Evolutionary conservation across 352 stramenopile species (phyloP).

Genomic region (Chrysophaeum taylorii): DNA sequence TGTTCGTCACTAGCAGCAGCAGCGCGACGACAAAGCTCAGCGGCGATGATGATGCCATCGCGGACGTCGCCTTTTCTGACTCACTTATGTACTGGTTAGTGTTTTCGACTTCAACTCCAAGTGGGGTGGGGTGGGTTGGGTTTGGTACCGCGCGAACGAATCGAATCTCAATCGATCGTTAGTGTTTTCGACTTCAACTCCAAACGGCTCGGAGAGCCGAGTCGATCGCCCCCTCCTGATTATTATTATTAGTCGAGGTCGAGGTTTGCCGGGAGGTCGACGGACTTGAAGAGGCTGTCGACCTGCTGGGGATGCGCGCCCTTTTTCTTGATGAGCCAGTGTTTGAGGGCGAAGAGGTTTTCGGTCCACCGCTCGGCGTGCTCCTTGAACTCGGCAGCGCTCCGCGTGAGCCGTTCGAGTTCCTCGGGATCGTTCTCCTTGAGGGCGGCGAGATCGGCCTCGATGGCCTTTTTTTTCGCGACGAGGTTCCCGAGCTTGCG

Average conservation of each 20-base stretch:
- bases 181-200: too few species aligned
- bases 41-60: too few species aligned
- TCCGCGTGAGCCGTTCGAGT: not conserved
- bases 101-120: too few species aligned
- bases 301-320: not conserved
- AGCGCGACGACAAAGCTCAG: too few species aligned
- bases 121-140: too few species aligned
- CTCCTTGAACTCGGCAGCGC: not conserved
- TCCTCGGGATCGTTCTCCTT: slow-evolving; percentile 12
- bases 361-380: not conserved
- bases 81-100: too few species aligned
- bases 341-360: slow-evolving; percentile 1
- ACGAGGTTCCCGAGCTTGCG: not conserved
- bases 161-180: too few species aligned
- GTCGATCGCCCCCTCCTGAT: too few species aligned
- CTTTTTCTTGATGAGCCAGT: not conserved
- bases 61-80: too few species aligned
- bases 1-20: too few species aligned
- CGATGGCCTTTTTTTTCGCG: not conserved
- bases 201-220: too few species aligned
- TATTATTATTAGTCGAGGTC: slow-evolving; percentile 3
- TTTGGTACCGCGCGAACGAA: too few species aligned
- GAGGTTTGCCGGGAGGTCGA: not conserved
- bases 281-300: slow-evolving; percentile 5
- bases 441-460: not conserved